phyloP scores from a whole-genome alignment of 805 yeast species.

The Candida multigemmis region DNA sequence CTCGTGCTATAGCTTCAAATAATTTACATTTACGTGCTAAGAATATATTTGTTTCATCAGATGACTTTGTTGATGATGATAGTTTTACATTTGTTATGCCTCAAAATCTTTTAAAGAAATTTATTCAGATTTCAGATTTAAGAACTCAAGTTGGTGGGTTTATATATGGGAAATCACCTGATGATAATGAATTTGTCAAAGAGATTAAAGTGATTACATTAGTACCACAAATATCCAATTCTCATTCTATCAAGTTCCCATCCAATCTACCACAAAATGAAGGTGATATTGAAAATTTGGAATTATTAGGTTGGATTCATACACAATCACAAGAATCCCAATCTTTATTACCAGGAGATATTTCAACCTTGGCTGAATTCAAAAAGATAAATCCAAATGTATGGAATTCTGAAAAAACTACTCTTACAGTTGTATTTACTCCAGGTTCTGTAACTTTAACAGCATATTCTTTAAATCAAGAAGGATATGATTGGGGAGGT shows the following conservation, averaged over 20 bases:
- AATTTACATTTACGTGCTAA: conserved; percentile 66
- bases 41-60: conserved; percentile 58
- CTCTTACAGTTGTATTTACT: conserved; percentile 60
- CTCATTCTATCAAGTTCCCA: conserved; percentile 58
- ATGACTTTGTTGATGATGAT: conserved; percentile 37
- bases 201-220: conserved; percentile 70
- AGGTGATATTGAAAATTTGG: conserved; percentile 36
- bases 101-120: conserved; percentile 64
- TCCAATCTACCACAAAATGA: conserved; percentile 28
- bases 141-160: conserved; percentile 77
- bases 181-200: conserved; percentile 61
- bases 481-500: conserved; percentile 75
- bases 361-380: conserved; percentile 46
- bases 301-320: conserved; percentile 92
- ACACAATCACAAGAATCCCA: conserved; percentile 65
- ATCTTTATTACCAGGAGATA: conserved; percentile 61
- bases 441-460: conserved; percentile 80
- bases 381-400: conserved; percentile 19
- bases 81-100: conserved; percentile 72
- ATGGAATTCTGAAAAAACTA: conserved; percentile 40
- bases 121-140: conserved; percentile 73
- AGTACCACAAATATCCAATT: conserved; percentile 82
- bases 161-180: conserved; percentile 72
- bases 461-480: conserved; percentile 50
- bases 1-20: conserved; percentile 71